Conservation (phyloP, 768 basidiomycete species). For the Ramaria sp. region DNA sequence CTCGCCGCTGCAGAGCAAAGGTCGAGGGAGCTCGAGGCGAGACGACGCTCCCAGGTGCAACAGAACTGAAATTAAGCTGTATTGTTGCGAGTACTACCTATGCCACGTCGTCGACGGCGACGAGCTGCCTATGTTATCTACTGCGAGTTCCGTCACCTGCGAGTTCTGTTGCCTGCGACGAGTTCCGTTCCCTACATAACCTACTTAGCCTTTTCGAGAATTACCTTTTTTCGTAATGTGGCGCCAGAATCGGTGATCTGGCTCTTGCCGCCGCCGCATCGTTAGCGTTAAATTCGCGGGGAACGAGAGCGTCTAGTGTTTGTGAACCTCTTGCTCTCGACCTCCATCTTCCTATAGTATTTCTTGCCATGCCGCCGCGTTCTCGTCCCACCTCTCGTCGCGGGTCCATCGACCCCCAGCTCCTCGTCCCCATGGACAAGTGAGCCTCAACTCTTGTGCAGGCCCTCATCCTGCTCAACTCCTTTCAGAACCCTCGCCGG, state of each 20-base stretch:
- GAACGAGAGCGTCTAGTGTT: too few relatives aligned
- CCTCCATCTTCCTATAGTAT: neutral
- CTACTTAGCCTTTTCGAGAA: too few relatives aligned
- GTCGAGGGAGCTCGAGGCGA: slow-evolving; percentile 2
- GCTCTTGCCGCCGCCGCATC: too few relatives aligned
- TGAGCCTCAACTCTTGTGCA: slow-evolving; percentile 14
- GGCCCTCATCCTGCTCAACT: slow-evolving; percentile 6
- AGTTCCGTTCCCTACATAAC: too few relatives aligned
- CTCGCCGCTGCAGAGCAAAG: slow-evolving; percentile 9
- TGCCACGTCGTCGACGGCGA: neutral
- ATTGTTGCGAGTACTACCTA: neutral
- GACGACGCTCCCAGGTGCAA: slow-evolving; percentile 1
- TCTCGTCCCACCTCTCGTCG: slow-evolving; percentile 36
- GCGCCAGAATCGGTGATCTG: too few relatives aligned
- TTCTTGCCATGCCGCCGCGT: slow-evolving; percentile 7
- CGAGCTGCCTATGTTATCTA: neutral
- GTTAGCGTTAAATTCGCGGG: too few relatives aligned
- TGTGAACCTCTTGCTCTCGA: neutral
- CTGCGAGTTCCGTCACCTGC: too few relatives aligned
- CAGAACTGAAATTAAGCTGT: neutral
- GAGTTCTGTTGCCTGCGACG: too few relatives aligned
- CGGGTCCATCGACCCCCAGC: slow-evolving; percentile 67
- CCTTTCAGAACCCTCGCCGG: slow-evolving; percentile 27
- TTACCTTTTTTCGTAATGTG: too few relatives aligned
- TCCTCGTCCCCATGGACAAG: slow-evolving; percentile 76